Conservation (phyloP, 1,139 yeast genomes). For the Saccharomyces pastorianus region DNA sequence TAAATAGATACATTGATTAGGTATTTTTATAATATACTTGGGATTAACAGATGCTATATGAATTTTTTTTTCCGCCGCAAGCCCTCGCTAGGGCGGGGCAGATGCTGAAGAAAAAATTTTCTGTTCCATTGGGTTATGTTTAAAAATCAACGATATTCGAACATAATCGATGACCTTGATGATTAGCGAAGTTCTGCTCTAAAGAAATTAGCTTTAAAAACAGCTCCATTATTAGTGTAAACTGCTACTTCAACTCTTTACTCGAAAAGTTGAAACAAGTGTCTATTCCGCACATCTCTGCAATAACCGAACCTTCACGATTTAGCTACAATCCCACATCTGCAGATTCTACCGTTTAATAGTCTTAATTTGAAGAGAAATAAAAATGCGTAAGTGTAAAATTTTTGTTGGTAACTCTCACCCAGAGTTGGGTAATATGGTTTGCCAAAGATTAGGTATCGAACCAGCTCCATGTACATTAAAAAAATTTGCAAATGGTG, state of each 20-base stretch:
- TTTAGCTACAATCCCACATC: neutral
- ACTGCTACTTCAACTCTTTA: neutral
- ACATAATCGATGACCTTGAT: neutral
- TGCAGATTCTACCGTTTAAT: neutral
- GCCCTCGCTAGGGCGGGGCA: neutral
- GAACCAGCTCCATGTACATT: constrained; percentile 92
- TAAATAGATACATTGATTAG: neutral
- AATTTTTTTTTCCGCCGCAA: neutral
- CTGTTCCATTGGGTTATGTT: neutral
- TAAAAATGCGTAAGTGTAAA: constrained; percentile 89
- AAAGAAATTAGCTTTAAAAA: neutral
- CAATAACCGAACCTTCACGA: neutral
- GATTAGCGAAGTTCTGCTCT: neutral
- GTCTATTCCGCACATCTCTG: neutral
- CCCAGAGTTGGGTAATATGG: constrained; percentile 84
- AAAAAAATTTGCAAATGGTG: constrained; percentile 91
- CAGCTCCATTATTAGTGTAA: neutral
- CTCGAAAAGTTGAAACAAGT: neutral
- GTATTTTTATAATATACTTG: neutral
- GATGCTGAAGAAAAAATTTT: neutral
- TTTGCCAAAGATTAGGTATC: constrained; percentile 85
- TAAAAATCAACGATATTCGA: neutral
- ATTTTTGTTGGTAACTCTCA: constrained; percentile 95
- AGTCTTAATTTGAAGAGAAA: constrained; percentile 25
- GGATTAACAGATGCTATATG: neutral